A percentile compares a stretch with the other conserved stretches of the same genome.
These are phyloP conservation scores for Rugonectria rugulosa DNA, from an alignment of 2,329 filamentous ascomycete species.

Conservation along the genomic window DNA sequence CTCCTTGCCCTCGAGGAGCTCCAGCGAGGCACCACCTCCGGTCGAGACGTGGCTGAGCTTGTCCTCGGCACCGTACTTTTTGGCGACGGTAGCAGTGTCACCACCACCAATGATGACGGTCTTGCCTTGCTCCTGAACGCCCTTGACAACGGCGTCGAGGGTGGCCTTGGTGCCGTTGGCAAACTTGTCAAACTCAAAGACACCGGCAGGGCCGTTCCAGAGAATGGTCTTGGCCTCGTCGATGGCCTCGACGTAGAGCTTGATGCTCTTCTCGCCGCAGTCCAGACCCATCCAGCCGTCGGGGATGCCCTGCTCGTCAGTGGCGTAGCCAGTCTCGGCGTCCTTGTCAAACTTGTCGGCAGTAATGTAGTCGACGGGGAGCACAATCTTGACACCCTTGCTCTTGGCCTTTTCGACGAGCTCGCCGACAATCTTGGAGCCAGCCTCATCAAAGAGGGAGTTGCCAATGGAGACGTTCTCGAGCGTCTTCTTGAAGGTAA, in stretches of 20 bases:
- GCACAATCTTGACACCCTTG: slow-evolving; percentile 93
- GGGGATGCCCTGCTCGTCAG: slow-evolving; percentile 87
- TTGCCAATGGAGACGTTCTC: slow-evolving; percentile 88
- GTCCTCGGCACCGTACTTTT: slow-evolving; percentile 95
- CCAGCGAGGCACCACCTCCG: slow-evolving; percentile 92
- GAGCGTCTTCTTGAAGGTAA: slow-evolving; percentile 99
- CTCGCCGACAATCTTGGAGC: slow-evolving; percentile 86
- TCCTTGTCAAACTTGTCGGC: slow-evolving; percentile 93
- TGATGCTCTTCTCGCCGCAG: slow-evolving; percentile 86
- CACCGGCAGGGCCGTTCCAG: slow-evolving; percentile 97
- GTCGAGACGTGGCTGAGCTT: slow-evolving; percentile 99
- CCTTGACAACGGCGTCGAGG: slow-evolving; percentile 85
- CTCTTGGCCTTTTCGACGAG: slow-evolving; percentile 96
- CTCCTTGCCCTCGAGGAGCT: slow-evolving; percentile 97
- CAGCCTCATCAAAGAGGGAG: slow-evolving; percentile 92
- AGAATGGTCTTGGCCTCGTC: slow-evolving; percentile 92
- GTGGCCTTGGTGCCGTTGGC: slow-evolving; percentile 91
- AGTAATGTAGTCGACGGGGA: slow-evolving; percentile 94
- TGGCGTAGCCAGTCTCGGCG: slow-evolving; percentile 81
- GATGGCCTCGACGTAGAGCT: slow-evolving; percentile 89
- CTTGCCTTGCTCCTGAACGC: slow-evolving; percentile 78
- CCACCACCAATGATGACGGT: slow-evolving; percentile 99
- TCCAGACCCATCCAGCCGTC: slow-evolving; percentile 99
- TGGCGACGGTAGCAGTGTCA: slow-evolving; percentile 96
- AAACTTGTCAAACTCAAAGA: slow-evolving; percentile 97